phyloP scores from a whole-genome alignment of 1,284 basidiomycete species.

The Farysia itapuensis region DNA sequence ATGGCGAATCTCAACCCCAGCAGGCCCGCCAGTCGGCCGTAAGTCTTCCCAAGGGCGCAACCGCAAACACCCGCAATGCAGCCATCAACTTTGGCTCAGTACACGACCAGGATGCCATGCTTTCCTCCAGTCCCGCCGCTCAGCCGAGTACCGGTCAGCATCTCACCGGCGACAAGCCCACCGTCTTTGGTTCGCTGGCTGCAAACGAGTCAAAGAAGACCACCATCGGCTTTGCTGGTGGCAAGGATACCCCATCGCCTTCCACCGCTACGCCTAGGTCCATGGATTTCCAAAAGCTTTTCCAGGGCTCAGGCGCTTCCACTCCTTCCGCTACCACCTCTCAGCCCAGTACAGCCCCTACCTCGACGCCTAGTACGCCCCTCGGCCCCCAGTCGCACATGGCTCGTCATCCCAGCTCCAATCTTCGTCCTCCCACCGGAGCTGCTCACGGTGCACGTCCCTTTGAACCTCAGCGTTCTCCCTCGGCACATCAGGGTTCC shows the following conservation, averaged over 20 bases:
- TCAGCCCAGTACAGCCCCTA: constrained; percentile 22
- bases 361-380: constrained; percentile 24
- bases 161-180: constrained; percentile 54
- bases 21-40: constrained; percentile 47
- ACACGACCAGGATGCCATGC: constrained; percentile 59
- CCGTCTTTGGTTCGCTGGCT: constrained; percentile 59
- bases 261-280: constrained; percentile 65
- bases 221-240: constrained; percentile 46
- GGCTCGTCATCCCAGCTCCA: constrained; percentile 34
- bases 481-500: constrained; percentile 32
- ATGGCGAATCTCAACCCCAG: constrained; percentile 26
- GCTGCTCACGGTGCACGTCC: constrained; percentile 32
- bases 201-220: constrained; percentile 50
- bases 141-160: constrained; percentile 56
- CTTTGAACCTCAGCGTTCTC: constrained; percentile 46
- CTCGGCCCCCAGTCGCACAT: constrained; percentile 7
- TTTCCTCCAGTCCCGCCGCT: constrained; percentile 61
- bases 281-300: constrained; percentile 59
- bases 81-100: constrained; percentile 62
- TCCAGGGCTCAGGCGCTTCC: constrained; percentile 47
- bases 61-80: constrained; percentile 25
- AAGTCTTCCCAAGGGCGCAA: constrained; percentile 48
- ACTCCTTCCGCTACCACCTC: constrained; percentile 25
- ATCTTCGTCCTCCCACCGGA: constrained; percentile 36
- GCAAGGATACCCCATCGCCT: constrained; percentile 67